Conservation (phyloP, 345 rosid genomes). For the Combretum micranthum region DNA sequence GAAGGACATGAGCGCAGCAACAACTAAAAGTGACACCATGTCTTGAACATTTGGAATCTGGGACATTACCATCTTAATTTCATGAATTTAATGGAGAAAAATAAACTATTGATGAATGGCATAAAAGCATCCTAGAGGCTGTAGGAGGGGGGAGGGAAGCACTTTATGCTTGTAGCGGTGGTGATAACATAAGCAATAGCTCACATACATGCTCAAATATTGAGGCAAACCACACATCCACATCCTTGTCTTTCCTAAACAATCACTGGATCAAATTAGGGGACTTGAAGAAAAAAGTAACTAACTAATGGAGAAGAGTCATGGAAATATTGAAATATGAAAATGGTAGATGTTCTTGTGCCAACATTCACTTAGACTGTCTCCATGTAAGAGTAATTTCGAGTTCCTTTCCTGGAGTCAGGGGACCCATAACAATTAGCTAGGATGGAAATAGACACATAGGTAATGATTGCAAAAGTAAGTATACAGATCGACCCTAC, state of each 20-base stretch:
- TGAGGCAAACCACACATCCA: slow-evolving; percentile 59
- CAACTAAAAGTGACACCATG: slow-evolving; percentile 39
- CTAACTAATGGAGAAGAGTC: neutral
- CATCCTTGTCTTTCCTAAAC: slow-evolving; percentile 37
- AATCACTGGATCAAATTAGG: neutral
- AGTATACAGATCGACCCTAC: slow-evolving; percentile 44
- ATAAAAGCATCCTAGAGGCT: too few species aligned
- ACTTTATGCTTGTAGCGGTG: slow-evolving; percentile 59
- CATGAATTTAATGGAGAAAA: too few species aligned
- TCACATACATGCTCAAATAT: slow-evolving; percentile 37
- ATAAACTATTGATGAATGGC: neutral
- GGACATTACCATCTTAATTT: slow-evolving; percentile 37
- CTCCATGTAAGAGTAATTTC: slow-evolving; percentile 33
- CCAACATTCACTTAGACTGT: slow-evolving; percentile 41
- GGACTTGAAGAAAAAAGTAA: neutral
- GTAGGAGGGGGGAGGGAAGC: neutral
- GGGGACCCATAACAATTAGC: slow-evolving; percentile 50
- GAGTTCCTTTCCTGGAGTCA: slow-evolving; percentile 30
- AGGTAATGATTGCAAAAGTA: slow-evolving; percentile 43
- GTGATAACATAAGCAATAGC: slow-evolving; percentile 61
- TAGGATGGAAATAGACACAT: slow-evolving; percentile 40
- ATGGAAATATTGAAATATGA: neutral
- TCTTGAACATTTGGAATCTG: slow-evolving; percentile 51
- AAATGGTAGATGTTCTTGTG: slow-evolving; percentile 4
- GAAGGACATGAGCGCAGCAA: slow-evolving; percentile 54